Conservation (phyloP, 805 yeast genomes). For the Lachancea sp. region DNA sequence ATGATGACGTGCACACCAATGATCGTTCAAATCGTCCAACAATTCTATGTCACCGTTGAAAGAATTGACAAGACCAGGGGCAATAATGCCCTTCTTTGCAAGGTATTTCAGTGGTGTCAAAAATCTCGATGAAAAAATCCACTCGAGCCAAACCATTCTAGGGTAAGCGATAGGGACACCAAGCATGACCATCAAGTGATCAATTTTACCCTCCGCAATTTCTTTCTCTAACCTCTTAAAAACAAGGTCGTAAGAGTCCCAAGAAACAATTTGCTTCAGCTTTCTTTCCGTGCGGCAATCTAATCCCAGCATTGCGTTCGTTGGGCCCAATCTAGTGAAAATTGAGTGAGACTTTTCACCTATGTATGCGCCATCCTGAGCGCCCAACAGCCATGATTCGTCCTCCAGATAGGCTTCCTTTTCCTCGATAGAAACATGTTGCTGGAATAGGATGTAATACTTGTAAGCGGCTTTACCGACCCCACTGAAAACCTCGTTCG, state of each 20-base stretch:
- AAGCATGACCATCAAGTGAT: slow-evolving; percentile 74
- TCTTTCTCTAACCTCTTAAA: slow-evolving; percentile 59
- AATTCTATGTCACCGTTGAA: slow-evolving; percentile 90
- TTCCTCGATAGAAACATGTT: slow-evolving; percentile 53
- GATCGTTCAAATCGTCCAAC: slow-evolving; percentile 89
- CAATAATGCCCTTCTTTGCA: slow-evolving; percentile 55
- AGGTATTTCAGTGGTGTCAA: slow-evolving; percentile 59
- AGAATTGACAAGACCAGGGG: slow-evolving; percentile 75
- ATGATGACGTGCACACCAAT: slow-evolving; percentile 90
- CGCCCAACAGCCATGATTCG: slow-evolving; percentile 59
- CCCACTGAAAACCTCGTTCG: slow-evolving; percentile 55
- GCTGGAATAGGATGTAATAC: slow-evolving; percentile 89
- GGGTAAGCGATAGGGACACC: slow-evolving; percentile 97
- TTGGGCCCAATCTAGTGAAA: slow-evolving; percentile 67
- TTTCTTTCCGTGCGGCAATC: slow-evolving; percentile 93
- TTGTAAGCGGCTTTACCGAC: slow-evolving; percentile 77
- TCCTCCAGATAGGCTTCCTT: slow-evolving; percentile 37
- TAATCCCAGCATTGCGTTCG: slow-evolving; percentile 66
- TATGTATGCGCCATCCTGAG: slow-evolving; percentile 53
- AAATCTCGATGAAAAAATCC: slow-evolving; percentile 53
- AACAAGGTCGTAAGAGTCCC: slow-evolving; percentile 49
- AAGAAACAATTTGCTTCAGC: slow-evolving; percentile 47
- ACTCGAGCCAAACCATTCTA: slow-evolving; percentile 85
- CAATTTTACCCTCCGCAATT: slow-evolving; percentile 45
- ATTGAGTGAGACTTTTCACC: slow-evolving; percentile 58